A percentile compares a stretch with the other conserved stretches of the same genome.
Conservation (phyloP, 208 protist species). For the Trypanosoma melophagium region DNA sequence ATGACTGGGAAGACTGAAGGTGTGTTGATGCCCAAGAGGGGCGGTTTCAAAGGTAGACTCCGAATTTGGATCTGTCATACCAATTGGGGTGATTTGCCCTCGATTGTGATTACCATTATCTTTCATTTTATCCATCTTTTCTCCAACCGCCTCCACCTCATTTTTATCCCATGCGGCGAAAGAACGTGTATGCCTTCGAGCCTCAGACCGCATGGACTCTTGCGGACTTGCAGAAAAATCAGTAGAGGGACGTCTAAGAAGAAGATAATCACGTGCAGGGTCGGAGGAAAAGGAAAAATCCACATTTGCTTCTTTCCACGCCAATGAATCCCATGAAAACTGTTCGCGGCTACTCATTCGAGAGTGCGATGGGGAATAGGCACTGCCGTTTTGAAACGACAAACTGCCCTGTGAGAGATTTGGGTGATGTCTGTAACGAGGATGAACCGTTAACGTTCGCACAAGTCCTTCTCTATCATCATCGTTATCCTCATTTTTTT, state of each 20-base stretch:
- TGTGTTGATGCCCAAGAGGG: constrained; percentile 29
- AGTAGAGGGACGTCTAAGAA: constrained; percentile 8
- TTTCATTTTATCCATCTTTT: background rate
- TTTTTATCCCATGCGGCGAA: constrained; percentile 27
- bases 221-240: background rate
- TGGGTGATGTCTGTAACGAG: constrained; percentile 24
- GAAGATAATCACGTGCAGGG: constrained; percentile 21
- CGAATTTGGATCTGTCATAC: background rate
- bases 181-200: constrained; percentile 22
- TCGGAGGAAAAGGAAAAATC: constrained; percentile 7
- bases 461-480: constrained; percentile 7
- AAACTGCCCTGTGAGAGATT: constrained; percentile 24
- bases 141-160: constrained; percentile 22
- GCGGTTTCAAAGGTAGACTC: constrained; percentile 29
- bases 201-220: background rate
- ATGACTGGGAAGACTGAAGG: constrained; percentile 29
- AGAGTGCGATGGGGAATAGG: constrained; percentile 20
- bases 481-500: background rate
- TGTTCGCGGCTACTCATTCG: constrained; percentile 32
- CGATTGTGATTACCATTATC: background rate
- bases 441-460: constrained; percentile 21
- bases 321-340: constrained; percentile 31
- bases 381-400: constrained; percentile 20
- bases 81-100: constrained; percentile 17
- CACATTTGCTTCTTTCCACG: constrained; percentile 26